Base-by-base conservation (phyloP, 108 stramenopile species). In the Skeletonema potamos region DNA sequence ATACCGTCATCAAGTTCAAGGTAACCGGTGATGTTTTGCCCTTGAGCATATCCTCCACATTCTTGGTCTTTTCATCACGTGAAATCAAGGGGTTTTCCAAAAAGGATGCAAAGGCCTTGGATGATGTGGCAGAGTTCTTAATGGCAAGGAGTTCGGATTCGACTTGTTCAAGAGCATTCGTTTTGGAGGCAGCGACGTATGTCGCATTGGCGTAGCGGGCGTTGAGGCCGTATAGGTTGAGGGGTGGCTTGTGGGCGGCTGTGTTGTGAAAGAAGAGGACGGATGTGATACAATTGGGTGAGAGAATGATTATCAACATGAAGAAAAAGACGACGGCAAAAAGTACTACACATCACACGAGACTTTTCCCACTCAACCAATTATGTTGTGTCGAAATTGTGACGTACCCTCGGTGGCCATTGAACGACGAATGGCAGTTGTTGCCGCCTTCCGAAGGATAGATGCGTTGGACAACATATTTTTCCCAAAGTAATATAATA, bases 201-300 rank as follows among this genome's bases (percentile, higher is more conserved):
- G 95, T 90, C 64, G 97, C 97, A 72, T 96, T 97, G 82, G 97
- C 96, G 79, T 98, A 98, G 20, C 97, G 91, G 54, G 97, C 96
- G 64, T 85, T 86, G 56, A 96, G 73, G 30, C 97, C 97, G 83
- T 95, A 95, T 24, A 98, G 70, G 62, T 92, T 82, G 64, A 97
- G 69, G 6, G 92, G 88, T 26, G 96, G 96, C 60, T 71, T 77
- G 85, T 98, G 95, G 54, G 83, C 62, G 43, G 81, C 79, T 20
- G 64, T 51, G 6, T 1, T 51, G 48, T 51, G 0, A 3, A 0
- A 0, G 3, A n/a, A n/a, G n/a, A n/a, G n/a, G n/a, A n/a, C n/a
- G n/a, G 5, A 8, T 48, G 17, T 22, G 4, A n/a, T n/a, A n/a
- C n/a, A n/a, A n/a, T n/a, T 51, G 48, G 22, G 5, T 7, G 48